Base-by-base conservation (phyloP, 2,329 filamentous ascomycete species). In the Alternaria burnsii region DNA sequence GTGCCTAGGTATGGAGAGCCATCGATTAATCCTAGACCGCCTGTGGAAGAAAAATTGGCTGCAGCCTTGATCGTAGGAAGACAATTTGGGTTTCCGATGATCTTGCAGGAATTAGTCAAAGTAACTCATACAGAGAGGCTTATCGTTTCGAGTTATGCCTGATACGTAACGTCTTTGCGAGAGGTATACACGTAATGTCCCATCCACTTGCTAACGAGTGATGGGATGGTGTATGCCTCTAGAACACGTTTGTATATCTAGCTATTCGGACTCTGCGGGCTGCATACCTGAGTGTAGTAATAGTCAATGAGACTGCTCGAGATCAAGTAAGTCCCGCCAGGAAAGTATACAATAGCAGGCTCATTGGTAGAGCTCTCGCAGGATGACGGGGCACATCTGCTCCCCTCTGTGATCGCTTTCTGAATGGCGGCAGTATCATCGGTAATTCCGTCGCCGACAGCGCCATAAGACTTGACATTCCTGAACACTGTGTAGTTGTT, bases 11-110 rank as follows among this genome's bases (percentile, higher is more conserved):
- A 87, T 22, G 81, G 82, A 68, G 87, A 83, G 40, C 82, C 85
- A 70, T 88, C 85, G 53, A 90, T 85, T 58, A 89, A 69, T 20
- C 84, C 86, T 10, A 87, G 76, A 24, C 84, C 85, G 10, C 52
- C 63, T 40, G 63, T 65, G 36, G 44, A 56, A 2, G 75, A 72
- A 70, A 89, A 89, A 61, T 80, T 80, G 4, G 82, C 48, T 4
- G 82, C 80, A 2, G 85, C 86, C 60, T 85, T 83, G 28, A 90
- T 79, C 3, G 82, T 82, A 2, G 88, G 87, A 18, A 84, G 75
- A 48, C 83, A 82, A 61, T 83, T 86, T 2, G 87, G 84, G 61
- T 89, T 86, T 41, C 87, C 87, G 56, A 89, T 82, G 14, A 90
- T 76, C 73, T 75, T 28, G 18, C 32, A 40, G 4, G 6, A 26